phyloP scores from a whole-genome alignment of 257 asterid species.

The Pogostemon cablin region DNA sequence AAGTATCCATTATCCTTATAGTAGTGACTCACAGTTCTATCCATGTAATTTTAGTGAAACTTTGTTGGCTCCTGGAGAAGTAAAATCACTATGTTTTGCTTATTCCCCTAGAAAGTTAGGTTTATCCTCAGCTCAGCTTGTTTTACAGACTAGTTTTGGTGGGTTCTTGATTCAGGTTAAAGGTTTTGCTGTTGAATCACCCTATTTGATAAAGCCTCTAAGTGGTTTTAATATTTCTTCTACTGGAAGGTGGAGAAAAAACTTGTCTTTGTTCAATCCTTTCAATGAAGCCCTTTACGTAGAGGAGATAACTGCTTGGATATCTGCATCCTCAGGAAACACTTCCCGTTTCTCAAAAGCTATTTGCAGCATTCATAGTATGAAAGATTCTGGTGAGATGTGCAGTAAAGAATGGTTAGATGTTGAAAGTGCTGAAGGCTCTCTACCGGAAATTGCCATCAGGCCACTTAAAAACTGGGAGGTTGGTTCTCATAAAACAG shows the following conservation, averaged over 20 bases:
- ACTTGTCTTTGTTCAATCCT: constrained; percentile 78
- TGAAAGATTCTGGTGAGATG: constrained; percentile 39
- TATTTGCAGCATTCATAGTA: constrained; percentile 42
- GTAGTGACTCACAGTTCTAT: constrained; percentile 77
- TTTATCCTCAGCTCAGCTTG: constrained; percentile 59
- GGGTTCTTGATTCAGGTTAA: constrained; percentile 80
- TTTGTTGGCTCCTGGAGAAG: constrained; percentile 73
- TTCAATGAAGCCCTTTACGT: constrained; percentile 69
- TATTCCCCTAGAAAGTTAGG: constrained; percentile 69
- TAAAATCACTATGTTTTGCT: constrained; percentile 60
- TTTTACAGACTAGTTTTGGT: constrained; percentile 84
- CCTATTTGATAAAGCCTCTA: constrained; percentile 58
- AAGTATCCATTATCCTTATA: constrained; percentile 58
- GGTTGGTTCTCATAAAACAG: constrained; percentile 61
- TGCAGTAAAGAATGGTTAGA: constrained; percentile 53
- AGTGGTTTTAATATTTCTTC: constrained; percentile 55
- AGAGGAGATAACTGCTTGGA: constrained; percentile 76
- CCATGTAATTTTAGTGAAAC: constrained; percentile 72
- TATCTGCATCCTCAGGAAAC: constrained; percentile 64
- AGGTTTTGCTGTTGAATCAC: constrained; percentile 76
- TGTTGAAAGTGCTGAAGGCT: constrained; percentile 48
- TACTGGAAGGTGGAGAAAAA: constrained; percentile 71
- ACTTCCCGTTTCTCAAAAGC: constrained; percentile 48
- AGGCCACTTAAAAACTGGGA: constrained; percentile 77
- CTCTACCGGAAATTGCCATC: constrained; percentile 51